Evolutionary conservation across 345 rosid genomes (phyloP).

Genomic region (Brassica carinata): DNA sequence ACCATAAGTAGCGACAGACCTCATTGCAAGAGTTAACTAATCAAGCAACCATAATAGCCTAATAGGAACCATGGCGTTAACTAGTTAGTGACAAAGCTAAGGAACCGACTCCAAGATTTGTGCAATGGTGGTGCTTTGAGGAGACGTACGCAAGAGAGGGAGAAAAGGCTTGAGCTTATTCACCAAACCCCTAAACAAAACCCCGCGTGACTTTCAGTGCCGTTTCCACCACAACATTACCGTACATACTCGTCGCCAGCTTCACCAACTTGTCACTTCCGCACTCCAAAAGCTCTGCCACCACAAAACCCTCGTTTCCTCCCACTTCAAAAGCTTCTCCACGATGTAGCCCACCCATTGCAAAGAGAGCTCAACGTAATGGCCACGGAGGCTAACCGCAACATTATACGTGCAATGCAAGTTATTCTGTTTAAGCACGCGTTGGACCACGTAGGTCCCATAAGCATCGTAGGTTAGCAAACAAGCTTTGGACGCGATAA

Average conservation of each 20-base stretch:
- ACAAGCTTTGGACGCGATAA: background rate
- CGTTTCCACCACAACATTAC: slow-evolving; percentile 18
- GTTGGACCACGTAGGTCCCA: slow-evolving; percentile 24
- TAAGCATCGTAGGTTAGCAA: background rate
- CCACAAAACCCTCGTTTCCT: background rate
- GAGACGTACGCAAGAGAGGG: slow-evolving; percentile 1
- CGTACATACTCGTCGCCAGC: slow-evolving; percentile 24
- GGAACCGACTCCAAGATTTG: background rate
- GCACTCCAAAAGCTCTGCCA: slow-evolving; percentile 8
- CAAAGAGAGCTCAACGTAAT: slow-evolving; percentile 2
- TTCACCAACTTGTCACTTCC: background rate
- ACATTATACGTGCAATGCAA: background rate
- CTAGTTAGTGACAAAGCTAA: background rate
- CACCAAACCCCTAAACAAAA: slow-evolving; percentile 9
- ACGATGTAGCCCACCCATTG: slow-evolving; percentile 24
- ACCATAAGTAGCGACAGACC: background rate
- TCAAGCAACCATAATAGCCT: background rate
- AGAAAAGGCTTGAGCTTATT: slow-evolving; percentile 4
- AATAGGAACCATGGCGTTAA: background rate
- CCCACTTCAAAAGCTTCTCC: slow-evolving; percentile 5
- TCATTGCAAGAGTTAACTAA: background rate
- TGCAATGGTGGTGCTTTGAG: background rate
- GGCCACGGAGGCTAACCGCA: background rate
- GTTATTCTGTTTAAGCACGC: background rate
- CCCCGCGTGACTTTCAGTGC: background rate